phyloP scores from a whole-genome alignment of 805 yeast species.

The Huiozyma naganishii region DNA sequence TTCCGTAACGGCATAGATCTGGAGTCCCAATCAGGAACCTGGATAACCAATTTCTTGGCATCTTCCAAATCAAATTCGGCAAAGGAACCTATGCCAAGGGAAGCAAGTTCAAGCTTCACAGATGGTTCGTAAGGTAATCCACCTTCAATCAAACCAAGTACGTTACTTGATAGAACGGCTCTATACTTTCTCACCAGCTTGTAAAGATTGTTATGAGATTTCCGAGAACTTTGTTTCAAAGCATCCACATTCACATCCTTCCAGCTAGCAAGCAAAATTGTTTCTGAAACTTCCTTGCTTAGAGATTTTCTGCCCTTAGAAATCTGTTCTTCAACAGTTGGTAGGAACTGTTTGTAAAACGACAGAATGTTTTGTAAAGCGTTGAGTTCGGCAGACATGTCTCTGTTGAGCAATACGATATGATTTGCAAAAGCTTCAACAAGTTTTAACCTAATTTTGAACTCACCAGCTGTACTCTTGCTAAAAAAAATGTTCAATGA shows the following conservation, averaged over 20 bases:
- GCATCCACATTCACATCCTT: constrained; percentile 92
- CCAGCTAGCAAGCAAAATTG: constrained; percentile 89
- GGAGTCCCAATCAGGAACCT: constrained; percentile 38
- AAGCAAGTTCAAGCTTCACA: constrained; percentile 3
- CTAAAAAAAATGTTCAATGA: constrained; percentile 70
- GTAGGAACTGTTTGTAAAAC: constrained; percentile 58
- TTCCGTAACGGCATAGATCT: constrained; percentile 51
- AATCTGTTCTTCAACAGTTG: constrained; percentile 38
- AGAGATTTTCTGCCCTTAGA: constrained; percentile 39
- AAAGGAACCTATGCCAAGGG: constrained; percentile 2
- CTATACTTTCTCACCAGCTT: constrained; percentile 79
- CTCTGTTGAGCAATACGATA: constrained; percentile 25
- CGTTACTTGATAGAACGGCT: constrained; percentile 40
- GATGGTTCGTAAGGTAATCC: constrained; percentile 35
- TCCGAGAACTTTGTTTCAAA: constrained; percentile 82
- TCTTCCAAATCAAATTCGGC: constrained; percentile 5
- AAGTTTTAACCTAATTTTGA: constrained; percentile 43
- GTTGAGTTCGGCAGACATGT: constrained; percentile 15
- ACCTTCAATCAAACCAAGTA: constrained; percentile 44
- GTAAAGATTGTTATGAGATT: constrained; percentile 76
- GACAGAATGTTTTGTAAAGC: constrained; percentile 32
- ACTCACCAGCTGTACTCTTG: constrained; percentile 71
- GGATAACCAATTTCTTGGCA: constrained; percentile 22
- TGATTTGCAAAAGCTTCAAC: constrained; percentile 57
- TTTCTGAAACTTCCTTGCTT: constrained; percentile 74